Evolutionary conservation across 2,329 filamentous ascomycete species (phyloP), one percentile per base, ranked within the genome.

Genomic region (Penicillium sp.): DNA sequence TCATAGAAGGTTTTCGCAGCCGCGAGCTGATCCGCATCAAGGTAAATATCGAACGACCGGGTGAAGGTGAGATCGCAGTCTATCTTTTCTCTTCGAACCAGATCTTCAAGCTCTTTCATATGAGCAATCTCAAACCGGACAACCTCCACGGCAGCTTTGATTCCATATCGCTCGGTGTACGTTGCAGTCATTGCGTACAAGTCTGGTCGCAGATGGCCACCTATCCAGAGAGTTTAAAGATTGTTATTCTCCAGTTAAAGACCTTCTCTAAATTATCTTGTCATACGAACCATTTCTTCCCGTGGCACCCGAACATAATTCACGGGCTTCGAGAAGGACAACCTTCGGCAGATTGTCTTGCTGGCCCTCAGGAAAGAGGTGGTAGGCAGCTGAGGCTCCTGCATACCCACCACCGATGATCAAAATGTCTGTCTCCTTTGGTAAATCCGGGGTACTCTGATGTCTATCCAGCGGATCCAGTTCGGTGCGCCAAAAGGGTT

Each of bases 351-450:
- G 4, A 61, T 65, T 26, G 46, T 52, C 22, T 62, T 63, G 43
- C 51, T 54, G 22, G 62, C 52, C 25, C 14, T 59, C 59, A 4
- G 52, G 58, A 0, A 80, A 58, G 5, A 80, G 71, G 55, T 82
- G 76, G 51, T 79, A 79, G 0, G 77, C 76, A 1, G 77, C 73
- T 0, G 77, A 75, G 0, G 75, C 75, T 0, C 82, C 81, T 0
- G 81, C 75, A 49, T 78, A 81, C 0, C 82, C 82, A 3, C 79
- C 75, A 0, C 81, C 81, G 5, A 83, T 76, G 30, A 83, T 77
- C 6, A 78, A 70, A 42, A 83, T 75, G 30, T 83, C 80, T 16
- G 70, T 70, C 38, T 75, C 57, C 0, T 53, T 33, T 0, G 80
- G 80, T 0, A 82, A 65, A 2, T 70, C 52, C 26, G 55, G 25